phyloP scores from a whole-genome alignment of 305 asterid genomes.

The Ajuga reptans region DNA sequence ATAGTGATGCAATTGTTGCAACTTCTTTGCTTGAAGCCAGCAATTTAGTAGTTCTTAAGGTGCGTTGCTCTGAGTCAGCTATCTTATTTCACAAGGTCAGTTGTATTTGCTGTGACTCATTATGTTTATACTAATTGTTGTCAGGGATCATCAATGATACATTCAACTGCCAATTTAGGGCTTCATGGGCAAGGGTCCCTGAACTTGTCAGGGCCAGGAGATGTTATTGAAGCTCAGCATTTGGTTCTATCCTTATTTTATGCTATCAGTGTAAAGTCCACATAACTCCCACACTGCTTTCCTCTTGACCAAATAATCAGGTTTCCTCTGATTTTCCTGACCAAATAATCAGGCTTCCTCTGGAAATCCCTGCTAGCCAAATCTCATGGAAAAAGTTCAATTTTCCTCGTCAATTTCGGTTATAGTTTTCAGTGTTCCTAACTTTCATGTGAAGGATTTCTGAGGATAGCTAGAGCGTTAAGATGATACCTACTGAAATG shows the following conservation, averaged over 20 bases:
- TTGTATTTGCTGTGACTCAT: slow-evolving; percentile 8
- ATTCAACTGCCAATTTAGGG: slow-evolving; percentile 81
- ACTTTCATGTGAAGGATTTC: background rate
- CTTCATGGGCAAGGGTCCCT: slow-evolving; percentile 88
- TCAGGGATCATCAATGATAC: slow-evolving; percentile 83
- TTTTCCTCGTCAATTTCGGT: background rate
- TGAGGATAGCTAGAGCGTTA: background rate
- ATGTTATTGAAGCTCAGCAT: slow-evolving; percentile 81
- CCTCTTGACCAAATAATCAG: slow-evolving; percentile 14
- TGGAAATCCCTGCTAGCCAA: slow-evolving; percentile 11
- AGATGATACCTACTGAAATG: background rate
- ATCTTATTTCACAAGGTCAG: slow-evolving; percentile 3
- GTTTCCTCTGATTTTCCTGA: background rate
- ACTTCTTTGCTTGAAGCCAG: slow-evolving; percentile 88
- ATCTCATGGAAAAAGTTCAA: background rate
- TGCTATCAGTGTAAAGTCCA: slow-evolving; percentile 63
- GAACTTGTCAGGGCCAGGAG: slow-evolving; percentile 85
- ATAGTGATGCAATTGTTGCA: slow-evolving; percentile 59
- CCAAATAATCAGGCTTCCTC: background rate
- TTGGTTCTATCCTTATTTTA: slow-evolving; percentile 81
- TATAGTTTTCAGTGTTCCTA: background rate
- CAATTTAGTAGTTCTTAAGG: slow-evolving; percentile 90
- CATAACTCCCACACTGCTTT: slow-evolving; percentile 14
- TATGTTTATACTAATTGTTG: slow-evolving; percentile 8
- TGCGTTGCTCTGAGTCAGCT: slow-evolving; percentile 25